phyloP scores from a whole-genome alignment of 371 early-diverging fungal genomes.

The Haplosporangium sp. region DNA sequence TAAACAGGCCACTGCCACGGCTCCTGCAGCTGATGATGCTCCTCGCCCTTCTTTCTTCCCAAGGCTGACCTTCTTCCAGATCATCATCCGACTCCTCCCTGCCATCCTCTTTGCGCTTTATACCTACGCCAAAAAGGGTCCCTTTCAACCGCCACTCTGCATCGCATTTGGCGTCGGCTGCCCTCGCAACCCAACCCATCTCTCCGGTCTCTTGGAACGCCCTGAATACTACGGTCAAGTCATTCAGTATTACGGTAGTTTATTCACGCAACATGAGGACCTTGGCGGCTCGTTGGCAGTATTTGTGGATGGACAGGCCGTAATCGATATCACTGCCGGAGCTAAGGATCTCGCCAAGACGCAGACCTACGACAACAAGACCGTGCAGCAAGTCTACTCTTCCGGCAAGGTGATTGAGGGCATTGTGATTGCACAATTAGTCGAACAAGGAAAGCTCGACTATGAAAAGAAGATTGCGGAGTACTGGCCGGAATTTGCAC shows the following conservation, averaged over 20 bases:
- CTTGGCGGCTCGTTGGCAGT: constrained; percentile 66
- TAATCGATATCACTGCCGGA: constrained; percentile 75
- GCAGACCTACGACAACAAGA: constrained; percentile 61
- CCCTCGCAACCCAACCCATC: constrained; percentile 3
- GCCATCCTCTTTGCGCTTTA: constrained; percentile 21
- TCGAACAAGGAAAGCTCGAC: constrained; percentile 66
- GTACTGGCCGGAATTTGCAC: constrained; percentile 86
- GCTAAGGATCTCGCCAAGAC: constrained; percentile 61
- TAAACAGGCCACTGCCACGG: constrained; percentile 1
- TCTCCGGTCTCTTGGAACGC: constrained; percentile 45
- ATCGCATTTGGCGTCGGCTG: constrained; percentile 19
- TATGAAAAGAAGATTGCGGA: constrained; percentile 65
- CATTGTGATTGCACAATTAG: constrained; percentile 70
- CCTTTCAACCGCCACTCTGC: constrained; percentile 36
- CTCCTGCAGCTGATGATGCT: not conserved
- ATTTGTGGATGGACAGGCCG: constrained; percentile 66
- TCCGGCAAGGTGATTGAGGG: constrained; percentile 71
- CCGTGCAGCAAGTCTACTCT: constrained; percentile 76
- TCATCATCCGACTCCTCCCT: constrained; percentile 37
- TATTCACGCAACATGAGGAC: constrained; percentile 56
- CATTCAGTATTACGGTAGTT: constrained; percentile 47
- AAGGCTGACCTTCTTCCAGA: constrained; percentile 17
- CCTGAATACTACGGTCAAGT: constrained; percentile 47
- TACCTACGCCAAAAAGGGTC: constrained; percentile 26
- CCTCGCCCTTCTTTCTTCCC: constrained; percentile 17